These are phyloP conservation scores for Aaosphaeria arxii DNA, from an alignment of 2,329 filamentous ascomycete genomes.

Conservation along the genomic window DNA sequence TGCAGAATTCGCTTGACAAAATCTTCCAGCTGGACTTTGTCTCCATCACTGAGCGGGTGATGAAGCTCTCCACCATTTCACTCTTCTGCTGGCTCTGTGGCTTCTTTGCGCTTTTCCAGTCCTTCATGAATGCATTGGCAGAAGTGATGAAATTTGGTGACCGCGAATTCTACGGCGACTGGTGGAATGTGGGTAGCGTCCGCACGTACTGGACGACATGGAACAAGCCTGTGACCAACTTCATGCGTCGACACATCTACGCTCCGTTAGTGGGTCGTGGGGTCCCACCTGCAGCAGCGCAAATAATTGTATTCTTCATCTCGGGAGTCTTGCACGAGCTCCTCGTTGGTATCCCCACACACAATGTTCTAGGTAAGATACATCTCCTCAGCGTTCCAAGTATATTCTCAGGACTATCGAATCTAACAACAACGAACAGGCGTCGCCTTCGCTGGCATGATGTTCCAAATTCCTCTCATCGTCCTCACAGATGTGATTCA, in stretches of 20 bases:
- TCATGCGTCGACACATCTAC: conserved; percentile 94
- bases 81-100: conserved; percentile 96
- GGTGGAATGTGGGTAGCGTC: conserved; percentile 85
- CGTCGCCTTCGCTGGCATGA: conserved; percentile 91
- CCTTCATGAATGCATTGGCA: conserved; percentile 83
- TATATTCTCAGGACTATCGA: background rate
- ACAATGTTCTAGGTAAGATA: conserved; percentile 75
- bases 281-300: conserved; percentile 68
- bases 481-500: conserved; percentile 74
- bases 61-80: conserved; percentile 94
- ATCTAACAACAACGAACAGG: conserved; percentile 46
- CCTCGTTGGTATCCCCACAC: conserved; percentile 88
- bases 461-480: conserved; percentile 88
- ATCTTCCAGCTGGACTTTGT: conserved; percentile 76
- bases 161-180: conserved; percentile 91
- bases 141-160: conserved; percentile 90
- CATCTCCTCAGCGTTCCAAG: background rate
- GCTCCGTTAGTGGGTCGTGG: conserved; percentile 82
- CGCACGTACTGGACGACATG: conserved; percentile 92
- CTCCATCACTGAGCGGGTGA: conserved; percentile 80
- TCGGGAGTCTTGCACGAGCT: conserved; percentile 90
- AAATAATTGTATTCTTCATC: conserved; percentile 79
- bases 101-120: conserved; percentile 96
- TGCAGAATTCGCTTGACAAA: conserved; percentile 86
- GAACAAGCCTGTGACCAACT: conserved; percentile 97